phyloP scores from a whole-genome alignment of 2,329 filamentous ascomycete species.

The Pseudogymnoascus sp. region DNA sequence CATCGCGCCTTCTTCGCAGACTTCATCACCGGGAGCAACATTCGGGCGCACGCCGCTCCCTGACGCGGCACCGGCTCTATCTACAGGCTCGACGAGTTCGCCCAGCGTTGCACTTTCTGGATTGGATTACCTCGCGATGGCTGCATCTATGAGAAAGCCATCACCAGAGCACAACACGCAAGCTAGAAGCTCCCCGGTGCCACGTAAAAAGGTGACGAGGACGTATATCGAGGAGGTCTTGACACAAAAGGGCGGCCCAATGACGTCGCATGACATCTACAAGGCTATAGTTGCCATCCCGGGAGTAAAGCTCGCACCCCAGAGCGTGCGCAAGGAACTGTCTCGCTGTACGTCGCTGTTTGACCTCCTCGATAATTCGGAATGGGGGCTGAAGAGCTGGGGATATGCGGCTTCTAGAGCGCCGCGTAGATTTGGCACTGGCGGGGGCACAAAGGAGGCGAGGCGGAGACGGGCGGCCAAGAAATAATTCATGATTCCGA shows the following conservation, averaged over 20 bases:
- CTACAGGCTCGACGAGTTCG: neutral
- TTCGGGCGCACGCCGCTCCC: neutral
- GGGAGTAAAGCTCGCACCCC: neutral
- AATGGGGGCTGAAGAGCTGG: neutral
- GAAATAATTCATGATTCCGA: neutral
- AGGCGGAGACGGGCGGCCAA: neutral
- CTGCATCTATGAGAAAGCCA: neutral
- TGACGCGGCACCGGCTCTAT: neutral
- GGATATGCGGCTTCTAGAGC: neutral
- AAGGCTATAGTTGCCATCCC: neutral
- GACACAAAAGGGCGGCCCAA: neutral
- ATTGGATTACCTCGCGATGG: neutral
- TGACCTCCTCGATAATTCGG: neutral
- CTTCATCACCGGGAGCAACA: neutral
- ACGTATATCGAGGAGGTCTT: neutral
- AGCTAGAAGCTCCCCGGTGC: neutral
- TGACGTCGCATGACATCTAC: neutral
- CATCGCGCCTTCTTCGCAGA: neutral
- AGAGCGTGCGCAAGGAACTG: neutral
- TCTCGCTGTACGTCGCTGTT: neutral
- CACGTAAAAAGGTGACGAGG: neutral
- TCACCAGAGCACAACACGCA: neutral
- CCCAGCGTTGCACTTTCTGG: neutral
- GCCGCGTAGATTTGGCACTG: neutral
- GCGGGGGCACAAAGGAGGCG: neutral